phyloP scores from a whole-genome alignment of 768 basidiomycete genomes.

The Amanita rubescens region DNA sequence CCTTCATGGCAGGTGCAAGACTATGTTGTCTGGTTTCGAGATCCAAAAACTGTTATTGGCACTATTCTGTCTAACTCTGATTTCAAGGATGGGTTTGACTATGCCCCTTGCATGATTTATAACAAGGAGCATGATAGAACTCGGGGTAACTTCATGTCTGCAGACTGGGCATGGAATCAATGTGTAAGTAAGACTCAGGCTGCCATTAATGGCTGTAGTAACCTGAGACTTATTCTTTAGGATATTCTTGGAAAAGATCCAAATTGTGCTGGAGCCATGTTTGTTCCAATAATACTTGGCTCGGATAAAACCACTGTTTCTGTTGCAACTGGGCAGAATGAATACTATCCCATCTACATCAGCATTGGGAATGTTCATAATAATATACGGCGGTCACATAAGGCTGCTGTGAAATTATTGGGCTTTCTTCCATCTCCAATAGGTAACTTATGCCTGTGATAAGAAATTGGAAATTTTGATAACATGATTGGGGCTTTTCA shows the following conservation, averaged over 20 bases:
- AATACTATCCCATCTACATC: constrained; percentile 22
- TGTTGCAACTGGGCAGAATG: constrained; percentile 27
- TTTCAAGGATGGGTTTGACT: constrained; percentile 10
- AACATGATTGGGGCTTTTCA: too few species aligned
- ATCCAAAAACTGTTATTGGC: too few species aligned
- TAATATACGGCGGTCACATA: too few species aligned
- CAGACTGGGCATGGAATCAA: constrained; percentile 26
- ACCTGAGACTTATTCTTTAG: neutral
- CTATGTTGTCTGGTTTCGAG: too few species aligned
- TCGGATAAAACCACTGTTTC: constrained; percentile 33
- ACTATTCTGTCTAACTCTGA: neutral
- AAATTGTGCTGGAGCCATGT: constrained; percentile 19
- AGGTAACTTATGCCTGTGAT: neutral
- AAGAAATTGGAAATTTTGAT: too few species aligned
- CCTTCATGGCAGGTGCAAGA: too few species aligned
- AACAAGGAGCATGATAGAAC: constrained; percentile 24
- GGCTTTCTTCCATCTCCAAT: too few species aligned
- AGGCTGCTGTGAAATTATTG: too few species aligned
- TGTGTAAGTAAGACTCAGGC: neutral
- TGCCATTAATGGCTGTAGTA: too few species aligned
- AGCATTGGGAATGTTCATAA: too few species aligned
- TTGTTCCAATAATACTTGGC: constrained; percentile 27
- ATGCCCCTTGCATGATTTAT: constrained; percentile 26
- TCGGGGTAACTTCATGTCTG: constrained; percentile 32
- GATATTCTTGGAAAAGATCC: constrained; percentile 18